Conservation (phyloP, 176 grass and related monocot genomes). For the Musa schizocarpa region DNA sequence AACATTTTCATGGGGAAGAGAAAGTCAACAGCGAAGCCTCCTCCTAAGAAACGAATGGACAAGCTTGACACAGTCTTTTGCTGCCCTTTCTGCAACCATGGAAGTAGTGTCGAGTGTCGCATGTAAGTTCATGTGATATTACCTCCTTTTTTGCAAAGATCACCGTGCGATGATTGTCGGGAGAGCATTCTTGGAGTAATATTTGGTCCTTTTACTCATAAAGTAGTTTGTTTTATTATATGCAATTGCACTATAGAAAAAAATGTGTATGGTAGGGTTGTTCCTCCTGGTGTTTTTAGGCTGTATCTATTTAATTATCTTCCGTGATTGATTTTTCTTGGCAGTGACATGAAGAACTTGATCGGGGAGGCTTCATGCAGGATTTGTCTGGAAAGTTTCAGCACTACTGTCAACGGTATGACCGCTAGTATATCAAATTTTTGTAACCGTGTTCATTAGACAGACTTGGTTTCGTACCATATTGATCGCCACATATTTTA, state of each 20-base stretch:
- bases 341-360: constrained; percentile 22
- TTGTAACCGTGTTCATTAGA: not conserved
- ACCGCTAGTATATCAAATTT: not conserved
- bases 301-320: too few species aligned
- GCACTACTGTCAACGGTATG: constrained; percentile 20
- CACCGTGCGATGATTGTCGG: too few species aligned
- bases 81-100: constrained; percentile 23
- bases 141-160: not conserved
- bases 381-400: constrained; percentile 21
- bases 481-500: not conserved
- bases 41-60: constrained; percentile 23
- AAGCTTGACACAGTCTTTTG: constrained; percentile 17
- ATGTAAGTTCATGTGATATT: not conserved
- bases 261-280: not conserved
- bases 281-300: too few species aligned
- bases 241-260: not conserved
- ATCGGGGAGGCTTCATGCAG: constrained; percentile 17
- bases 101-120: constrained; percentile 20
- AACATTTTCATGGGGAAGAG: constrained; percentile 11
- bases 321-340: not conserved
- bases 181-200: too few species aligned
- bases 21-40: constrained; percentile 13
- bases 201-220: not conserved
- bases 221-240: not conserved
- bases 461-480: too few species aligned